Conservation (phyloP, 768 basidiomycete genomes). For the Psilocybe cyanescens region DNA sequence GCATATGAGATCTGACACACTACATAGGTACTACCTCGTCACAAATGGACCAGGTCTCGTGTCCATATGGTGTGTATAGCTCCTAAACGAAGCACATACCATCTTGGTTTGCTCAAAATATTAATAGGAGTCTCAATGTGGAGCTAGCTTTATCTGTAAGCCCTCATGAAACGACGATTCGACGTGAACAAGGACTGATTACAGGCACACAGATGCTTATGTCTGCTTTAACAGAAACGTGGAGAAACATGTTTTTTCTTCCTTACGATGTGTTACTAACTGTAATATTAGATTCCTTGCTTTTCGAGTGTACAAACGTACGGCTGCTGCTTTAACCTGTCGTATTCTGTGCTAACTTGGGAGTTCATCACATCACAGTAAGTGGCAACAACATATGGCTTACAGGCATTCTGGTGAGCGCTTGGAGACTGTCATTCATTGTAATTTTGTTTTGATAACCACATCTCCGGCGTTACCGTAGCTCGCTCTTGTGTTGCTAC, state of each 20-base stretch:
- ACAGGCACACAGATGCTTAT: slow-evolving; percentile 32
- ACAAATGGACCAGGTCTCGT: slow-evolving; percentile 21
- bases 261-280: neutral
- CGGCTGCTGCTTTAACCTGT: neutral
- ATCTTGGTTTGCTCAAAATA: neutral
- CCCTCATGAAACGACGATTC: neutral
- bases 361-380: slow-evolving; percentile 16
- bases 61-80: slow-evolving; percentile 30
- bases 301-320: slow-evolving; percentile 35
- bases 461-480: slow-evolving; percentile 6
- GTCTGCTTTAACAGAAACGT: slow-evolving; percentile 37
- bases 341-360: neutral
- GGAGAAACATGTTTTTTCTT: slow-evolving; percentile 2
- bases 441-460: neutral
- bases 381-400: slow-evolving; percentile 25
- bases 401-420: slow-evolving; percentile 23
- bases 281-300: slow-evolving; percentile 28
- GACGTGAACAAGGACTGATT: neutral
- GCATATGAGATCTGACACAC: too few relatives aligned
- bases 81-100: neutral
- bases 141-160: slow-evolving; percentile 34
- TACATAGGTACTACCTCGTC: slow-evolving; percentile 29
- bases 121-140: slow-evolving; percentile 35
- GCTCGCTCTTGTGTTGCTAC: slow-evolving; percentile 29
- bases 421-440: neutral